Evolutionary conservation across 352 stramenopile species (phyloP), one percentile per base, ranked within the genome.

Genomic region (Globisporangium nodosum): DNA sequence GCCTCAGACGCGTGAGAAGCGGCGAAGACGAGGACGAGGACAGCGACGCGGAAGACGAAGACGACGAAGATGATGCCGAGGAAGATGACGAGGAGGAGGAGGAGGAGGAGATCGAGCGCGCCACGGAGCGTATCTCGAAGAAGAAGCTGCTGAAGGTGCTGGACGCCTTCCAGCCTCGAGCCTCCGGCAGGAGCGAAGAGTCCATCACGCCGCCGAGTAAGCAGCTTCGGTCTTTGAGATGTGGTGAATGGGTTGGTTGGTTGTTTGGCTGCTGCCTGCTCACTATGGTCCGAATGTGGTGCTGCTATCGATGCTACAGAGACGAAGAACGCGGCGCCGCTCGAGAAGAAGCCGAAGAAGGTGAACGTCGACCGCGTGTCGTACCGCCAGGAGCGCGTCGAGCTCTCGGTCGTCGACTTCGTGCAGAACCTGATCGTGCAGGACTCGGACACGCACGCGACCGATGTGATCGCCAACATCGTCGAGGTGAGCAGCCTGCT

Each of bases 261-360:
- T 33, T 33, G n/a, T 18, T 42, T 42, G 16, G 31, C 33, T 50
- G 49, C 4, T 45, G 9, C 31, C 20, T 30, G 37, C 8, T 45
- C 7, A 47, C 2, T 46, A 20, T 21, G 49, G 6, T 46, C 9
- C 12, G 18, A 47, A 30, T 13, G 18, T 37, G 4, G 20, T 33
- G 42, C 49, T 50, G 35, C 42, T 4, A 5, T 18, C n/a, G n/a
- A 15, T 51, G 50, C 15, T 27, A 18, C 57, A 93, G 81, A 87
- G 61, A 83, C 74, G 12, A 93, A 93, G 64, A 83, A 82, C 33
- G 66, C 64, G 33, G 68, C 81, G 2, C 81, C 81, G 6, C 50
- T 93, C 49, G 78, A 90, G 63, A 91, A 90, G 61, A 88, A 90
- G 56, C 54, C 56, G 3, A 91, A 87, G 63, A 74, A 74, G 30